Evolutionary conservation across 345 rosid species (phyloP), one percentile per base, ranked within the genome.

Genomic region (Lagerstroemia speciosa): DNA sequence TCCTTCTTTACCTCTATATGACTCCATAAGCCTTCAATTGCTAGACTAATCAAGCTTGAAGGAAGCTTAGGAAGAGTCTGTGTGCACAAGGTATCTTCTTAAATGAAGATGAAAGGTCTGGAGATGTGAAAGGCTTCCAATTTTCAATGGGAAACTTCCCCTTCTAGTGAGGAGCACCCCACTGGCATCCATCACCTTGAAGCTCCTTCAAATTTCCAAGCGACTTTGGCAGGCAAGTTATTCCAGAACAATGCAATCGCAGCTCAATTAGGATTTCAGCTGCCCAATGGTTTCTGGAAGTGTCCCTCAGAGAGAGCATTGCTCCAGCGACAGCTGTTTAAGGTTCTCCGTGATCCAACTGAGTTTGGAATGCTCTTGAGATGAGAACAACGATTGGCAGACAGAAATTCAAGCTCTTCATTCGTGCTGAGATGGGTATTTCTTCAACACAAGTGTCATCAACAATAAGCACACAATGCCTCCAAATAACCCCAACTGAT

Each of bases 301-400:
- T 27, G 0, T 2, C 0, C 3, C 0, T 0, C 27, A 0, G 0
- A 0, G 0, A 0, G 0, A 0, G 17, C 36, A 27, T 0, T 1
- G 0, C 0, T 0, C 14, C n/a, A 65, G 22, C 10, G 68, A 65
- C 2, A 65, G 32, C 14, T 0, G 3, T n/a, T 27, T 6, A 37
- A 65, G 68, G 4, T 43, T 65, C 34, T 0, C 3, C 41, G 3
- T 0, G 1, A 0, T 26, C 26, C 55, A 41, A 65, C 15, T 0
- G 19, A 7, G 1, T 15, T 0, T 26, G 68, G 55, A 20, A 24
- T 27, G 0, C 7, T 5, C 8, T 24, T 5, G 29, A 64, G 67
- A 37, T 11, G 9, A 19, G 0, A 0, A 7, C 61, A 55, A 0
- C 11, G 0, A 4, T 55, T 55, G 29, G 61, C 61, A 24, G 61